Percentiles rank a stretch among this genome's conserved stretches.
phyloP scores from a whole-genome alignment of 257 asterid genomes.

The Capsicum pubescens region DNA sequence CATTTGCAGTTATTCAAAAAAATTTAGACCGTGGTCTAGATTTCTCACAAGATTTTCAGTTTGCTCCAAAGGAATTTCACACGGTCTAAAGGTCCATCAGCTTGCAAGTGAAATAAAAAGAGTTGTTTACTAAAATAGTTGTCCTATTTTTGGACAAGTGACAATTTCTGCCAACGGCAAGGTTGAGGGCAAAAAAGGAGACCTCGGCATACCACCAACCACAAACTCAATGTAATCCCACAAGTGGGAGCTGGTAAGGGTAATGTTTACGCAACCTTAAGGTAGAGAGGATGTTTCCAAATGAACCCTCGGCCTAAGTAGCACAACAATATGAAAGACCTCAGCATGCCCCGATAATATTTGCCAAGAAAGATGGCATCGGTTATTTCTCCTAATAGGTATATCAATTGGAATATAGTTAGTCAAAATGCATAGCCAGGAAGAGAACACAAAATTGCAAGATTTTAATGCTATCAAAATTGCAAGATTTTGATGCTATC shows the following conservation, averaged over 20 bases:
- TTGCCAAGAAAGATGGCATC: not conserved
- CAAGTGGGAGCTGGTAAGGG: too few species aligned
- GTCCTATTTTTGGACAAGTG: not conserved
- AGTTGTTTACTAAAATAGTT: not conserved
- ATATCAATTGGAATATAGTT: not conserved
- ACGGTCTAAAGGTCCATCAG: not conserved
- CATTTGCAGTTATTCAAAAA: not conserved
- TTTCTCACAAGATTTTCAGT: not conserved
- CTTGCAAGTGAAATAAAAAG: not conserved
- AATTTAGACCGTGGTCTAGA: not conserved
- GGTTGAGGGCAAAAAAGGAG: not conserved
- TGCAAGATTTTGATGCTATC: not conserved
- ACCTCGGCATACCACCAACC: too few species aligned
- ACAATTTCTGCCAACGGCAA: not conserved
- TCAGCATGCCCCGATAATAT: not conserved
- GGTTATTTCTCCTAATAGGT: constrained; percentile 1
- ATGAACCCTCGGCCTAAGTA: too few species aligned
- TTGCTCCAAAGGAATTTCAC: not conserved
- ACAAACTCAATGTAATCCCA: too few species aligned
- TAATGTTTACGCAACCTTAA: too few species aligned
- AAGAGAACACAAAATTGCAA: not conserved
- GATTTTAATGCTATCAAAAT: not conserved
- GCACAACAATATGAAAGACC: too few species aligned
- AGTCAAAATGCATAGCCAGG: not conserved
- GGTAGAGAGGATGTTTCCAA: too few species aligned